Evolutionary conservation across 257 asterid species (phyloP), one percentile per base, ranked within the genome.

Genomic region (Jasminum sambac): DNA sequence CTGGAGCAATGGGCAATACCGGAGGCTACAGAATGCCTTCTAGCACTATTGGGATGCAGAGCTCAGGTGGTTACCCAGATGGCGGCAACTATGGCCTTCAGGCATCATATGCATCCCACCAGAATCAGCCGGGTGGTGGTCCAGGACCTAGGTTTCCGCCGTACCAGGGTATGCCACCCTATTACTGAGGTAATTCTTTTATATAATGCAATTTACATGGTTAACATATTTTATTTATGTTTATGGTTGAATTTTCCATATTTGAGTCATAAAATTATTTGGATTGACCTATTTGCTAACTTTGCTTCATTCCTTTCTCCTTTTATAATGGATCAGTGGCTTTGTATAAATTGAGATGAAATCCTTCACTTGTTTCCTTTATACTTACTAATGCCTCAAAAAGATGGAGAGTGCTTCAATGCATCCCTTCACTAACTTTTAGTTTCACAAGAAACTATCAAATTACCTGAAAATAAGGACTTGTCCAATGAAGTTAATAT

Each of bases 101-200:
- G 60, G 5, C 87, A 0, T 60, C 78, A n/a, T 90, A 88, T 76
- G 89, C 84, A 4, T 50, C 94, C 38, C 96, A 86, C 77, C 78
- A 74, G 11, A 83, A 66, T 66, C 98, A 84, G 72, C 89, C 84
- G 19, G 88, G 86, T 43, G 73, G 80, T 44, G 96, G 83, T 16
- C 91, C 90, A 6, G 96, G 92, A 14, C 89, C 89, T 6, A 84
- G 97, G 74, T 85, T 83, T 77, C 96, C 96, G 2, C 76, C 90
- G 70, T 93, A 90, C 80, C 97, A 82, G 87, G 96, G 96, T 17
- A 83, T 86, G 88, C 96, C 91, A 5, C 96, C 95, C 13, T 93
- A 90, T 66, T 86, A 86, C 42, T 91, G 87, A 93, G 97, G 98
- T 93, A 86, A 83, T 52, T 66, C 8, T 55, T 13, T 55, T 55